Percentiles rank a stretch among this genome's conserved stretches.
phyloP scores from a whole-genome alignment of 148 eudicot genomes.

The Rhododendron simsii region DNA sequence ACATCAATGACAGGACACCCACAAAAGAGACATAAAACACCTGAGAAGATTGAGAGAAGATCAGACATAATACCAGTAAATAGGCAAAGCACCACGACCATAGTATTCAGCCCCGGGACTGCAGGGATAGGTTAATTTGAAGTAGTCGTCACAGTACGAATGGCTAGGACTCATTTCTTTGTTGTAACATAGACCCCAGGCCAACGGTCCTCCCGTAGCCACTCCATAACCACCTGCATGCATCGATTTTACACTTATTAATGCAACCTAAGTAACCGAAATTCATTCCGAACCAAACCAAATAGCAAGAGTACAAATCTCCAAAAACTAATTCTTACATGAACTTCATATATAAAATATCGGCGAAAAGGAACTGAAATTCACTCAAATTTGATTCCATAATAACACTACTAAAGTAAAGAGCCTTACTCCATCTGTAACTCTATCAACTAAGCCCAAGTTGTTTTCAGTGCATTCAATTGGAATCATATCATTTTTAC shows the following conservation, averaged over 20 bases:
- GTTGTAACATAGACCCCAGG: conserved; percentile 98
- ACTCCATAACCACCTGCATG: conserved; percentile 96
- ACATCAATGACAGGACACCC: neutral
- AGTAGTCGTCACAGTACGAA: conserved; percentile 70
- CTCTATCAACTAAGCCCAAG: neutral
- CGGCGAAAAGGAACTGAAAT: neutral
- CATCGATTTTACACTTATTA: neutral
- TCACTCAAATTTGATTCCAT: neutral
- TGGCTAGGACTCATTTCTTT: conserved; percentile 97
- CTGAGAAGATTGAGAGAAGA: neutral
- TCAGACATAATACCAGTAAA: conserved; percentile 62
- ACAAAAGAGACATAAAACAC: neutral
- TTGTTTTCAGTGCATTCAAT: too few species aligned
- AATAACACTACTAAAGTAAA: too few species aligned
- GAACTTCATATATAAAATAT: neutral
- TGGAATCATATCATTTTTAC: neutral
- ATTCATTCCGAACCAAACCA: neutral
- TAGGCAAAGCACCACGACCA: conserved; percentile 94
- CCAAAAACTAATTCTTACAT: neutral
- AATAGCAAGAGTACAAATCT: neutral
- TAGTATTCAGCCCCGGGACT: conserved; percentile 80
- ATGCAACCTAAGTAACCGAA: neutral
- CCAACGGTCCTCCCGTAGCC: conserved; percentile 85
- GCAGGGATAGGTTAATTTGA: conserved; percentile 81
- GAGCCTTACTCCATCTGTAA: neutral